Percentiles rank a stretch among this genome's conserved stretches.
phyloP scores from a whole-genome alignment of 257 asterid genomes.

The Catharanthus roseus region DNA sequence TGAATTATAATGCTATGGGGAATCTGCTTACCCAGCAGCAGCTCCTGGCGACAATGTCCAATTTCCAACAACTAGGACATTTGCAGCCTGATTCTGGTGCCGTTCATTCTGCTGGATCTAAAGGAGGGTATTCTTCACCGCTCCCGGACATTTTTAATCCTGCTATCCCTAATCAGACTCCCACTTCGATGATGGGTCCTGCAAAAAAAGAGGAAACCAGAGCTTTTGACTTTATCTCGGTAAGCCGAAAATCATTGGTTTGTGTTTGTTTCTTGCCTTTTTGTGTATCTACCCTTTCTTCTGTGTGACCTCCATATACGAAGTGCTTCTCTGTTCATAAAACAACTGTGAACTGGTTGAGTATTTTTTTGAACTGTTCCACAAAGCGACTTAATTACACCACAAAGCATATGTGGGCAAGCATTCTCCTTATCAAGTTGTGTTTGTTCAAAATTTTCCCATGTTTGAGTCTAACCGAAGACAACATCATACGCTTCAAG shows the following conservation, averaged over 20 bases:
- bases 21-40: conserved; percentile 77
- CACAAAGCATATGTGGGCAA: not conserved
- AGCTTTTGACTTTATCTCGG: conserved; percentile 97
- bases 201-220: conserved; percentile 72
- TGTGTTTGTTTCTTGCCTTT: not conserved
- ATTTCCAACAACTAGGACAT: conserved; percentile 75
- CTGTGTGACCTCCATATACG: not conserved
- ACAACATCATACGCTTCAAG: not conserved
- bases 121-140: conserved; percentile 48
- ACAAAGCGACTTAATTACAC: not conserved
- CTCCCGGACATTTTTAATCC: conserved; percentile 87
- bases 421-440: not conserved
- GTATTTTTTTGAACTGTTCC: not conserved
- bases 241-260: conserved; percentile 33
- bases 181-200: conserved; percentile 68
- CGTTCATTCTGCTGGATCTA: conserved; percentile 39
- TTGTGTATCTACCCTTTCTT: not conserved
- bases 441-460: not conserved
- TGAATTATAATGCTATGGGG: conserved; percentile 59
- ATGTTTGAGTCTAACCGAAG: not conserved
- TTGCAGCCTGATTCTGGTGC: conserved; percentile 39
- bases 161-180: conserved; percentile 54
- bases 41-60: conserved; percentile 79
- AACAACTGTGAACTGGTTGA: not conserved
- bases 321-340: not conserved